Evolutionary conservation across 768 basidiomycete genomes (phyloP).

Genomic region (Cystofilobasidium ferigula): DNA sequence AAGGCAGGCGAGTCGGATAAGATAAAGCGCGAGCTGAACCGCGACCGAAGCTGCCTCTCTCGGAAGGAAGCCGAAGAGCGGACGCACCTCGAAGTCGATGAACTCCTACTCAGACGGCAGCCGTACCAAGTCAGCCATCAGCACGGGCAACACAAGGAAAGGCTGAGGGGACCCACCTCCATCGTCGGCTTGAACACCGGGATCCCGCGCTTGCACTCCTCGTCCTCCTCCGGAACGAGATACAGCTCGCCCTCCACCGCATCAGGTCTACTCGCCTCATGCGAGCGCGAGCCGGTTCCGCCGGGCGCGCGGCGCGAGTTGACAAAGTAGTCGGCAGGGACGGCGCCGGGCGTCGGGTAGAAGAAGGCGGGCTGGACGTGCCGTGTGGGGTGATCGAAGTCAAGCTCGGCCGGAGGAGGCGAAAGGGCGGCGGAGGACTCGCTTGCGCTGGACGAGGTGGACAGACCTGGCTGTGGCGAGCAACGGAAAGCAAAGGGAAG

Average conservation of each 20-base stretch:
- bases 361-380: constrained; percentile 26
- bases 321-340: constrained; percentile 8
- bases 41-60: neutral
- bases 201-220: constrained; percentile 50
- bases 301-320: constrained; percentile 4
- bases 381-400: constrained; percentile 5
- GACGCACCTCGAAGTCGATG: constrained; percentile 21
- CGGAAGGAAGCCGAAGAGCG: neutral
- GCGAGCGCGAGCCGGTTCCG: neutral
- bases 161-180: constrained; percentile 62
- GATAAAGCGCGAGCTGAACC: neutral
- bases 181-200: constrained; percentile 92
- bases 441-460: constrained; percentile 1
- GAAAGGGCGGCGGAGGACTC: neutral
- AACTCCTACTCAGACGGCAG: constrained; percentile 10
- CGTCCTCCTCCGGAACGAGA: constrained; percentile 37
- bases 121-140: neutral
- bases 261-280: neutral
- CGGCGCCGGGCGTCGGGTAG: constrained; percentile 9
- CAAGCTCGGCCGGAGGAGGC: neutral
- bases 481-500: neutral
- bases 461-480: neutral
- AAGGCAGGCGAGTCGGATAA: neutral
- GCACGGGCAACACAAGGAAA: neutral
- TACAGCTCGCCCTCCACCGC: constrained; percentile 34